These are phyloP conservation scores for Apodospora peruviana DNA, from an alignment of 495 filamentous ascomycete genomes.

Conservation along the genomic window DNA sequence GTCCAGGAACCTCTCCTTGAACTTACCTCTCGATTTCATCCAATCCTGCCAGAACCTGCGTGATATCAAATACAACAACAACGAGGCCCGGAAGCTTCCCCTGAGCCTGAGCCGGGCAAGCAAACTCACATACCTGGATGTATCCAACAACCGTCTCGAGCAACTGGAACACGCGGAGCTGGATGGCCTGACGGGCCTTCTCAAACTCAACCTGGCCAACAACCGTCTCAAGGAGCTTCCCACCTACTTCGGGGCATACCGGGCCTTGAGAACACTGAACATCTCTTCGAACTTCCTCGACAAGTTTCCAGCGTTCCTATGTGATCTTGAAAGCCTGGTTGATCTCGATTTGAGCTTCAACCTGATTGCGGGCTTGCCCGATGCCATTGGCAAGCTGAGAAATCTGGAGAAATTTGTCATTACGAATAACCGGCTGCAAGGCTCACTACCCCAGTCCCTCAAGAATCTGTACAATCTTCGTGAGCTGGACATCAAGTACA, in stretches of 20 bases:
- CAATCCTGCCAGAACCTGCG: constrained; percentile 84
- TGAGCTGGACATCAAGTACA: constrained; percentile 92
- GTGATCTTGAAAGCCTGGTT: constrained; percentile 72
- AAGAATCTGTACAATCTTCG: constrained; percentile 67
- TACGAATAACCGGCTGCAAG: constrained; percentile 85
- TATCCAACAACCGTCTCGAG: constrained; percentile 90
- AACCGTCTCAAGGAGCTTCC: constrained; percentile 78
- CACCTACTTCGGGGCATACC: constrained; percentile 71
- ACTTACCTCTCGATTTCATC: constrained; percentile 95
- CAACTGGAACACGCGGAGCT: constrained; percentile 79
- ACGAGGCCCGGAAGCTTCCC: constrained; percentile 84
- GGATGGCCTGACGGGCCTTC: constrained; percentile 54
- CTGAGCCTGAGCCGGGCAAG: constrained; percentile 76
- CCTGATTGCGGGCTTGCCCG: constrained; percentile 66
- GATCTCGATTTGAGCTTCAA: constrained; percentile 99
- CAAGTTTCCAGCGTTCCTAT: constrained; percentile 77
- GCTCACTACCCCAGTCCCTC: constrained; percentile 66
- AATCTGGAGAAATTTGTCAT: constrained; percentile 86
- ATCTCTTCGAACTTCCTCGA: constrained; percentile 88
- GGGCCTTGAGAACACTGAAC: constrained; percentile 71
- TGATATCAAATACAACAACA: constrained; percentile 90
- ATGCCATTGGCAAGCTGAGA: constrained; percentile 68
- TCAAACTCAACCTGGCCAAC: constrained; percentile 89
- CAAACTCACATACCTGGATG: constrained; percentile 79
- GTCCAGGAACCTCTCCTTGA: constrained; percentile 83